A percentile compares a stretch with the other conserved stretches of the same genome.
Evolutionary conservation across 495 filamentous ascomycete species (phyloP).

Genomic region (Astrothelium macrocarpum): DNA sequence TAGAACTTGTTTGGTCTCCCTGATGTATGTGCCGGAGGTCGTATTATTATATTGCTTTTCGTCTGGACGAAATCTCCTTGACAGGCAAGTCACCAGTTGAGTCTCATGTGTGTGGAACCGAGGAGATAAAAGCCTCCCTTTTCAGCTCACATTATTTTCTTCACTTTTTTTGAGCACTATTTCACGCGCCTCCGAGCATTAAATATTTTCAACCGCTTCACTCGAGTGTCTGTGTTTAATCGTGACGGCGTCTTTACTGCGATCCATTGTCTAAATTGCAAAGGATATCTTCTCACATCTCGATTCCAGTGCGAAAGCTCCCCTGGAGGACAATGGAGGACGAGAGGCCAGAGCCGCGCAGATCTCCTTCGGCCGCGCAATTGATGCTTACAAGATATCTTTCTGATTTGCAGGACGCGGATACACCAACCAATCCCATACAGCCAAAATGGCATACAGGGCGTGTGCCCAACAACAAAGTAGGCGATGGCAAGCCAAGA

Average conservation of each 20-base stretch:
- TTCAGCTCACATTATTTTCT: background rate
- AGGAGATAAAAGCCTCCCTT: background rate
- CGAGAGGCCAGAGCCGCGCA: conserved; percentile 2
- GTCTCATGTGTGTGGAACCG: too few species aligned
- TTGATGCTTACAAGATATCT: conserved; percentile 29
- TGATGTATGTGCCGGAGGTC: background rate
- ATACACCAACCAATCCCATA: conserved; percentile 24
- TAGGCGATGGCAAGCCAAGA: conserved; percentile 59
- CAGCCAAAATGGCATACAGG: conserved; percentile 30
- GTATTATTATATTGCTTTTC: background rate
- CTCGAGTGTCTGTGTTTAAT: too few species aligned
- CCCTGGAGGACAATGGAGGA: background rate
- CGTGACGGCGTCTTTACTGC: too few species aligned
- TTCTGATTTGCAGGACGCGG: conserved; percentile 29
- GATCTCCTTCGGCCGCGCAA: conserved; percentile 17
- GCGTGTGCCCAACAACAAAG: conserved; percentile 29
- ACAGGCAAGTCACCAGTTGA: too few species aligned
- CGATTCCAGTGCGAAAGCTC: background rate
- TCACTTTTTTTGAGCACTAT: too few species aligned
- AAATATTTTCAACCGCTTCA: too few species aligned
- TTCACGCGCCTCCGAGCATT: too few species aligned
- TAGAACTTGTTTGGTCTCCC: background rate
- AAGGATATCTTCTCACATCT: background rate
- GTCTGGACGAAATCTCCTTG: too few species aligned
- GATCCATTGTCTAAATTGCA: background rate